These are phyloP conservation scores for Geotrichum histeridarum DNA, from an alignment of 1,139 yeast species.

Conservation along the genomic window DNA sequence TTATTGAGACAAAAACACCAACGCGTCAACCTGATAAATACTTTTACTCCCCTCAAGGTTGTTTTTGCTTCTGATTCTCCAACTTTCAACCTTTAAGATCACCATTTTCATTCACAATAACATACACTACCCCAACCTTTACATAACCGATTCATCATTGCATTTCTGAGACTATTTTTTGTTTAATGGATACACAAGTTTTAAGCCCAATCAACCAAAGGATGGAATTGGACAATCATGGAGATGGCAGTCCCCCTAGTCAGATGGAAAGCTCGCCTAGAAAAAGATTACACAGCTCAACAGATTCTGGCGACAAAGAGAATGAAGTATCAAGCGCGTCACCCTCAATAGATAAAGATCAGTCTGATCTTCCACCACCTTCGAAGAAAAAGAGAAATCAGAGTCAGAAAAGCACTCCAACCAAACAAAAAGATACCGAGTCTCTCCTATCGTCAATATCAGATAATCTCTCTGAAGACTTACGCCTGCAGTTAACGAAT, in stretches of 20 bases:
- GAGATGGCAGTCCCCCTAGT: background rate
- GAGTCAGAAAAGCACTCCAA: background rate
- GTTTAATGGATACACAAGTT: background rate
- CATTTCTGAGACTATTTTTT: background rate
- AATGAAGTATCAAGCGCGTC: background rate
- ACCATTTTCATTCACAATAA: too few relatives aligned
- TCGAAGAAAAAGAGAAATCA: too few relatives aligned
- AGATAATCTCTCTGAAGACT: conserved; percentile 10
- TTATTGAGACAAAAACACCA: background rate
- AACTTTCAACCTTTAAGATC: background rate
- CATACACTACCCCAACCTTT: too few relatives aligned
- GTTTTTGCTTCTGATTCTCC: background rate
- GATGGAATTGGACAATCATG: background rate
- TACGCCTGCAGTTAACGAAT: conserved; percentile 1
- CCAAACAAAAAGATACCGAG: background rate
- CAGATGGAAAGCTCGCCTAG: background rate
- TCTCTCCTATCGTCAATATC: conserved; percentile 5
- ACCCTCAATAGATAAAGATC: too few relatives aligned
- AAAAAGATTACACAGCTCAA: background rate
- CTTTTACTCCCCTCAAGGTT: background rate
- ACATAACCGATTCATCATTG: too few relatives aligned
- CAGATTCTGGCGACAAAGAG: background rate
- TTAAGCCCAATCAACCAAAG: background rate
- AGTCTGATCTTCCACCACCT: too few relatives aligned
- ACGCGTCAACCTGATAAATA: conserved; percentile 1